These are phyloP conservation scores for Forsythia viridissima DNA, from an alignment of 257 asterid genomes.

Conservation along the genomic window DNA sequence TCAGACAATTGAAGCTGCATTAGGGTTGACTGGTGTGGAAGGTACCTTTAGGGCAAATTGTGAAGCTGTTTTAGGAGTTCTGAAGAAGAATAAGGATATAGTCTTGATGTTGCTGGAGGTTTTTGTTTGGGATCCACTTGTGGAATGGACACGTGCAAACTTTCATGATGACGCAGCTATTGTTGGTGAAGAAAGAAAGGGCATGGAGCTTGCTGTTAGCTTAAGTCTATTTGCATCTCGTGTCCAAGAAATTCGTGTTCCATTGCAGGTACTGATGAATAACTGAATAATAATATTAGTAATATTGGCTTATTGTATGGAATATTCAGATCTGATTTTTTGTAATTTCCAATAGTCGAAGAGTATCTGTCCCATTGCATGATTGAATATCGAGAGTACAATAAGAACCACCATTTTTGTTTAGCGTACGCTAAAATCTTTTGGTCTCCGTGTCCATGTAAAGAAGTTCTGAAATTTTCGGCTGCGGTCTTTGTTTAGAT, in stretches of 20 bases:
- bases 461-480: constrained; percentile 6
- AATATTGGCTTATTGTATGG: neutral
- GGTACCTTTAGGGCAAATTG: constrained; percentile 93
- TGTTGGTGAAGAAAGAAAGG: constrained; percentile 97
- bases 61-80: constrained; percentile 86
- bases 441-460: constrained; percentile 6
- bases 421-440: constrained; percentile 11
- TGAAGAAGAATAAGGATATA: constrained; percentile 93
- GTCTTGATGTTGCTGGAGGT: constrained; percentile 87
- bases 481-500: constrained; percentile 10
- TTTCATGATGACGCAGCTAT: constrained; percentile 98
- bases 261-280: constrained; percentile 76
- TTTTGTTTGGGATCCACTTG: constrained; percentile 99
- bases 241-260: constrained; percentile 94
- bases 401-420: neutral
- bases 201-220: constrained; percentile 99
- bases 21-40: constrained; percentile 93
- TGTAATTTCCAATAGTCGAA: constrained; percentile 3
- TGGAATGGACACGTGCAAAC: constrained; percentile 99
- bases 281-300: constrained; percentile 5
- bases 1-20: constrained; percentile 93
- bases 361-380: neutral
- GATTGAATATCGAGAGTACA: neutral
- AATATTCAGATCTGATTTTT: constrained; percentile 1
- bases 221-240: constrained; percentile 96